Evolutionary conservation across 177 flowering plant species (phyloP), one percentile per base, ranked within the genome.

Genomic region (Vitis hybrid): DNA sequence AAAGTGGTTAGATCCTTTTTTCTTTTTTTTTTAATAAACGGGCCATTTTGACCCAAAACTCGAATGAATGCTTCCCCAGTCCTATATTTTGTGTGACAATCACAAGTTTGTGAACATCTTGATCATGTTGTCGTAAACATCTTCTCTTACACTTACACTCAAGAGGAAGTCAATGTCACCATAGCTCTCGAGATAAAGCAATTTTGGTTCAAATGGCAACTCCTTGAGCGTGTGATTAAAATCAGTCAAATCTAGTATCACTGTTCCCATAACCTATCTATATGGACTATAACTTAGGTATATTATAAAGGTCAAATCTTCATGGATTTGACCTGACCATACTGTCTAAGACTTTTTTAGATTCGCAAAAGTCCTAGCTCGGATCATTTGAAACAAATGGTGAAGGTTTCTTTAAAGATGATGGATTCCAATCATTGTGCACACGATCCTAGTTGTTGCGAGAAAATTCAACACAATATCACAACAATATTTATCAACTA

Each of bases 381-480:
- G 90, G 57, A 91, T 92, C 99, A 96, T 91, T 76, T 95, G 99
- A 69, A 93, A 93, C 63, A 93, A 90, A 81, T 94, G 98, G 61
- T 80, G 84, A 82, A 94, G 64, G 78, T 94, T 94, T 72, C 30
- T 91, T 94, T 8, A 87, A 64, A 12, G 99, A 93, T 66, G 99
- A 79, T 7, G 99, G 94, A 73, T 94, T 27, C 30, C 30, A 27
- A 27, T 27, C 30, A 27, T 27, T 2, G 30, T 27, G 30, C 30
- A 27, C 30, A 27, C 0, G 30, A 3, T 27, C 4, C 27, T 24
- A 24, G 27, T 27, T 27, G 30, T 3, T 27, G 30, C 4, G 4
- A 27, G 30, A 27, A 27, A 27, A 27, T 27, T 27, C 30, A 27
- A 27, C 30, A 27, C 30, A 27, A 27, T 27, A 27, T 27, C 30